Evolutionary conservation across 1,284 basidiomycete species (phyloP), one percentile per base, ranked within the genome.

Genomic region (Caloboletus inedulis): DNA sequence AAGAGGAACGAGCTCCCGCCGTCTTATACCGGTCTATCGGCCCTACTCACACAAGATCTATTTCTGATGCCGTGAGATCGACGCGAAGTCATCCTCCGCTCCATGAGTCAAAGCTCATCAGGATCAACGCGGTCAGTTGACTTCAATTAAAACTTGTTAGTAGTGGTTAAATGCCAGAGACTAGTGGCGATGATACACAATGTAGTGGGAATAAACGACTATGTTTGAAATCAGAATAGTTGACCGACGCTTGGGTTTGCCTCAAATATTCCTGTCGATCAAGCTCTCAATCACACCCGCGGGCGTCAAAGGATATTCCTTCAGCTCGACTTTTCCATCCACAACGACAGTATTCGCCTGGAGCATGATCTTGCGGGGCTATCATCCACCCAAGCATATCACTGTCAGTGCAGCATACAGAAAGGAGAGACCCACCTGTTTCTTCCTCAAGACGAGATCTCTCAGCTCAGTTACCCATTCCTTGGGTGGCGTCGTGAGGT

Each of bases 341-440:
- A 78, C 76, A 43, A 91, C 59, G 59, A 85, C 74, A 9, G 89
- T 90, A 62, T 87, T 91, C 7, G 89, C 87, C 66, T 93, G 85
- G 23, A 89, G 84, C 69, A 92, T 88, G 31, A 91, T 79, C 68
- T 91, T 93, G 48, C 90, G 79, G 14, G 90, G 86, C 82, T 89
- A 55, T 52, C 54, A 40, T 48, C 29, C 40, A 16, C 31, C 40
- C n/a, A 48, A 19, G 30, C 30, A 40, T 42, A 33, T 43, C 29
- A 13, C 2, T 7, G 3, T 40, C 14, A 49, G 8, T 35, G 43
- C 50, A 29, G 19, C 3, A 47, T 9, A 21, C 5, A 14, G 14
- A 31, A 55, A 35, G 29, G 39, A 56, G 45, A 13, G 7, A 71
- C 80, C n/a, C 57, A 85, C 87, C 73, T 80, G 78, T 72, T 91